Percentiles rank a stretch among this genome's conserved stretches.
These are phyloP conservation scores for Leishmania major DNA, from an alignment of 208 protist genomes.

Conservation along the genomic window DNA sequence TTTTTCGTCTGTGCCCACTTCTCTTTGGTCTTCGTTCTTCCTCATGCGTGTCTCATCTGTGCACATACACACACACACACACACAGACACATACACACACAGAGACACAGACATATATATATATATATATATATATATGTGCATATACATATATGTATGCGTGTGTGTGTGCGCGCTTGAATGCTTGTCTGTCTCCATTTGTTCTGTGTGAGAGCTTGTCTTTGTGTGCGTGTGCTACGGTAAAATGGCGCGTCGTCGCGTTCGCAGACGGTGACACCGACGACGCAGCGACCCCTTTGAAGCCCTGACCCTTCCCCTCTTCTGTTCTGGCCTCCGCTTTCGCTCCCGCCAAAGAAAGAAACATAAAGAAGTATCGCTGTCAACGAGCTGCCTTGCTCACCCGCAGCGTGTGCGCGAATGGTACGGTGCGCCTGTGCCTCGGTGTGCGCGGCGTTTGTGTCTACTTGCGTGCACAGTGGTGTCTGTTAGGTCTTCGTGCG, in stretches of 20 bases:
- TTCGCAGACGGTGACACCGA: neutral
- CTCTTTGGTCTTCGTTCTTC: neutral
- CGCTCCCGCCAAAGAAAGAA: neutral
- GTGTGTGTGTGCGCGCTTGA: neutral
- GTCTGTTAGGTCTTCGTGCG: neutral
- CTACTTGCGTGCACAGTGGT: neutral
- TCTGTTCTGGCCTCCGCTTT: too few species aligned
- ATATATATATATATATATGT: neutral
- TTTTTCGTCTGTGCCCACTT: neutral
- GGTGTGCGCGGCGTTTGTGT: neutral
- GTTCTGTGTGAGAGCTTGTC: neutral
- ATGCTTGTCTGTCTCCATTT: neutral
- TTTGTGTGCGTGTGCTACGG: neutral
- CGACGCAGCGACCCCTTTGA: neutral
- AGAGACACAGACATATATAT: too few species aligned
- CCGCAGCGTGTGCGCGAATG: neutral
- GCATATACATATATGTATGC: too few species aligned
- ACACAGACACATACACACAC: neutral
- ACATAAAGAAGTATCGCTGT: neutral
- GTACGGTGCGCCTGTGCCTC: neutral
- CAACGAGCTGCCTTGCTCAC: neutral
- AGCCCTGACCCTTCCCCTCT: neutral
- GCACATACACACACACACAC: neutral
- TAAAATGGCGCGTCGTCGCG: neutral
- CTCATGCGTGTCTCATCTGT: too few species aligned